Percentiles rank a stretch among this genome's conserved stretches.
phyloP scores from a whole-genome alignment of 805 yeast species.

The Cyberlindnera mycetangii region DNA sequence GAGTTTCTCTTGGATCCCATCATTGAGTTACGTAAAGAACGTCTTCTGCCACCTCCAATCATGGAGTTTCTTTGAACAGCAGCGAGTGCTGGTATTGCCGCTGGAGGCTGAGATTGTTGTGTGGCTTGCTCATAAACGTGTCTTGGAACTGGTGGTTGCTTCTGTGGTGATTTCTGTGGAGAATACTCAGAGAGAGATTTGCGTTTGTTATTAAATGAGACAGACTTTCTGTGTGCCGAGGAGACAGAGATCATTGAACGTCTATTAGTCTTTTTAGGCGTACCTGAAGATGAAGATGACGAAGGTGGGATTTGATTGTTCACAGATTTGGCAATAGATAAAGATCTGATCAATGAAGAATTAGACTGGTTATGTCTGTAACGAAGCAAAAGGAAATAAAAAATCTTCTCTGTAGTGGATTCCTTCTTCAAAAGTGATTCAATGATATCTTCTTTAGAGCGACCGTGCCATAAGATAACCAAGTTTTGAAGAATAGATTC shows the following conservation, averaged over 20 bases:
- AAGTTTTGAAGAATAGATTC: conserved; percentile 70
- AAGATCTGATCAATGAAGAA: conserved; percentile 28
- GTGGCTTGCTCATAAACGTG: conserved; percentile 20
- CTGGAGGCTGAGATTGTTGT: neutral
- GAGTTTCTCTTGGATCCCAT: conserved; percentile 58
- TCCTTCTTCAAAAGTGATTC: conserved; percentile 51
- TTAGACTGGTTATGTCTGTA: conserved; percentile 67
- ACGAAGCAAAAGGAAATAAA: conserved; percentile 69
- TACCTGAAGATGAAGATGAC: conserved; percentile 16
- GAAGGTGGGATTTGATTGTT: conserved; percentile 17
- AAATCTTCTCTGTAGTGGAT: conserved; percentile 73
- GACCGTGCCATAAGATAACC: conserved; percentile 81
- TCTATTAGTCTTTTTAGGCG: conserved; percentile 39
- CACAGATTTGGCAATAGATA: conserved; percentile 30
- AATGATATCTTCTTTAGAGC: conserved; percentile 54
- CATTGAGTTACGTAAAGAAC: conserved; percentile 36
- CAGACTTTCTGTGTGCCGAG: conserved; percentile 47
- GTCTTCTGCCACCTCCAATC: conserved; percentile 18
- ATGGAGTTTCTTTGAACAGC: conserved; percentile 9
- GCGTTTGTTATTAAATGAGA: conserved; percentile 38
- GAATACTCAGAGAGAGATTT: conserved; percentile 26
- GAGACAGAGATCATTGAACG: conserved; percentile 42
- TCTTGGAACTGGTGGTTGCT: conserved; percentile 26
- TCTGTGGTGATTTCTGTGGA: conserved; percentile 22
- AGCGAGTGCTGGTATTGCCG: conserved; percentile 9